These are phyloP conservation scores for Suhomyces sp. DNA, from an alignment of 805 yeast genomes.

Conservation along the genomic window DNA sequence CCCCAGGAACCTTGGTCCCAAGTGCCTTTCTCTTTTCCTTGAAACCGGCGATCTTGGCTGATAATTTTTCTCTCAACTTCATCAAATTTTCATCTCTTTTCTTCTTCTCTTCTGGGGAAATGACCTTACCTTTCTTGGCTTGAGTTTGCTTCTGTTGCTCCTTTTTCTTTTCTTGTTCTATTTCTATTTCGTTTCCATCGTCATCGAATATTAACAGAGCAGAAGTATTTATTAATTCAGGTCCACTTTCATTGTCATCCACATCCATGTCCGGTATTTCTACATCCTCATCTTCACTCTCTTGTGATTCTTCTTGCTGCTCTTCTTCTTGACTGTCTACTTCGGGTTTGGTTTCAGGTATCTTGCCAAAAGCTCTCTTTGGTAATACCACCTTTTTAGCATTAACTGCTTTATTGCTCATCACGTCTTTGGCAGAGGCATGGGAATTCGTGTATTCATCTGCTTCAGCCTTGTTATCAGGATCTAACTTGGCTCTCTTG, in stretches of 20 bases:
- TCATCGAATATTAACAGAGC: constrained; percentile 61
- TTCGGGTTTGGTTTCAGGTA: constrained; percentile 6
- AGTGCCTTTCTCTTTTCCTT: constrained; percentile 88
- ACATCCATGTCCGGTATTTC: constrained; percentile 13
- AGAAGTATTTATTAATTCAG: constrained; percentile 12
- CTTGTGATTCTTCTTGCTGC: constrained; percentile 15
- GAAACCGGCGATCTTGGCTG: constrained; percentile 65
- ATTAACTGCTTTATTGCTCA: constrained; percentile 49
- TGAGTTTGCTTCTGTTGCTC: constrained; percentile 12
- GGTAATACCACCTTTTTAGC: constrained; percentile 52
- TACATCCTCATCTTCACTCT: constrained; percentile 5
- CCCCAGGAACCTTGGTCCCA: constrained; percentile 76
- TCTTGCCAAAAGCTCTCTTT: constrained; percentile 10
- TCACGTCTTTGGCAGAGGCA: constrained; percentile 58
- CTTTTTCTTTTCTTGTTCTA: constrained; percentile 62
- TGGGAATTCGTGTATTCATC: constrained; percentile 41
- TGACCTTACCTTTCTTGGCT: constrained; percentile 23
- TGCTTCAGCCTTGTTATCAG: constrained; percentile 45
- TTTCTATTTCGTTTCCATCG: constrained; percentile 55
- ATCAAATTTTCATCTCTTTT: constrained; percentile 54
- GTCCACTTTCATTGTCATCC: constrained; percentile 19
- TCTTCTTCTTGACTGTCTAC: constrained; percentile 9
- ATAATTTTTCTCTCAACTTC: constrained; percentile 73
- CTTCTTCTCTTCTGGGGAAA: constrained; percentile 47
- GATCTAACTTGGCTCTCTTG: constrained; percentile 74